Conservation (phyloP, 805 yeast genomes). For the Zygosaccharomyces bisporus region DNA sequence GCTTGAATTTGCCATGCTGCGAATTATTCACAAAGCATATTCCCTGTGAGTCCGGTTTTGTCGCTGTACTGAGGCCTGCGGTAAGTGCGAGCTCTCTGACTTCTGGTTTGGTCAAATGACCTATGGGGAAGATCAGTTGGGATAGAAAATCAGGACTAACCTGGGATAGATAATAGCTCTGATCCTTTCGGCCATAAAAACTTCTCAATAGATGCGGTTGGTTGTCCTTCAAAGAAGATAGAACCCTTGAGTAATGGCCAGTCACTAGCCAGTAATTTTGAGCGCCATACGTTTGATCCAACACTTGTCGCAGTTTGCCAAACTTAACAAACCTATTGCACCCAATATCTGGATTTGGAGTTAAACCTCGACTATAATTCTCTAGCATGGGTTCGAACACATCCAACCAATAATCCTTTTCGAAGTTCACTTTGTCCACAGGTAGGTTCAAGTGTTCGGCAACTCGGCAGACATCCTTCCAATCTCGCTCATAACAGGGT, state of each 20-base stretch:
- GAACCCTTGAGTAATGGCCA: constrained; percentile 71
- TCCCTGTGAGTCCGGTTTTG: constrained; percentile 93
- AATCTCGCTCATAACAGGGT: constrained; percentile 75
- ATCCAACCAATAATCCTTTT: constrained; percentile 85
- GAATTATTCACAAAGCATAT: constrained; percentile 77
- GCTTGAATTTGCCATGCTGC: constrained; percentile 59
- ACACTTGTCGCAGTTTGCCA: constrained; percentile 64
- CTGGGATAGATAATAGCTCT: constrained; percentile 82
- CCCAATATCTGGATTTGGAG: constrained; percentile 93
- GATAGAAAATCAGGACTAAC: constrained; percentile 46
- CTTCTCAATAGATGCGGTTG: constrained; percentile 55
- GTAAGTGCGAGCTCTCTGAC: constrained; percentile 64
- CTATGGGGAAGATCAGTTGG: constrained; percentile 71
- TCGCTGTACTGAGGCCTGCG: constrained; percentile 53
- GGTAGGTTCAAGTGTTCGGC: constrained; percentile 60
- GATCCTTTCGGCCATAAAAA: constrained; percentile 65
- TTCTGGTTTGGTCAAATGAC: constrained; percentile 69
- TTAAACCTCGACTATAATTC: constrained; percentile 62
- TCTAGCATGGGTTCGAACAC: constrained; percentile 92
- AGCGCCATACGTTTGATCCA: constrained; percentile 40
- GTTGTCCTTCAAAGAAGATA: constrained; percentile 27
- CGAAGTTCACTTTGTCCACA: constrained; percentile 76
- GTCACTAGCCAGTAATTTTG: constrained; percentile 81
- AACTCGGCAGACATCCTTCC: constrained; percentile 75
- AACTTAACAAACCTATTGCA: constrained; percentile 86